Evolutionary conservation across 2,329 filamentous ascomycete genomes (phyloP).

Genomic region (Hymenoscyphus salicellus): DNA sequence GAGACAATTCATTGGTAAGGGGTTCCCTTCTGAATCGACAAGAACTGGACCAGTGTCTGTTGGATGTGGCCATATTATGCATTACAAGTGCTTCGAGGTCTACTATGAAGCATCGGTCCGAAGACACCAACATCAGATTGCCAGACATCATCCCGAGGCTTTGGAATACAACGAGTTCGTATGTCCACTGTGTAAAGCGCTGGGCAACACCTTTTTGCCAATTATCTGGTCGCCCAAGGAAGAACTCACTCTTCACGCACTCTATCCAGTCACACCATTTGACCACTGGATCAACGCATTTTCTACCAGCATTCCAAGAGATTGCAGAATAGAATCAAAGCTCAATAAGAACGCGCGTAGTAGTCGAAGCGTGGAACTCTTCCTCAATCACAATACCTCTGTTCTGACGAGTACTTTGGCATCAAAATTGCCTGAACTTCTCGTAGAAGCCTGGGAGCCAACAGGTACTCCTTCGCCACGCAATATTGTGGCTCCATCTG

Average conservation of each 20-base stretch:
- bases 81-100: slow-evolving; percentile 89
- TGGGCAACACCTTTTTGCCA: slow-evolving; percentile 91
- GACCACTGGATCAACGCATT: slow-evolving; percentile 39
- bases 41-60: slow-evolving; percentile 77
- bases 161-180: slow-evolving; percentile 82
- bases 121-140: slow-evolving; percentile 87
- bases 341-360: slow-evolving; percentile 11
- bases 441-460: slow-evolving; percentile 32
- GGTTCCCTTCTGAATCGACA: slow-evolving; percentile 69
- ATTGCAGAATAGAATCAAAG: slow-evolving; percentile 18
- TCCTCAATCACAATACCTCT: slow-evolving; percentile 29
- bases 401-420: slow-evolving; percentile 25
- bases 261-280: slow-evolving; percentile 55
- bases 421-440: slow-evolving; percentile 30
- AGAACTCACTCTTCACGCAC: slow-evolving; percentile 72
- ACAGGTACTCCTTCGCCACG: slow-evolving; percentile 25
- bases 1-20: slow-evolving; percentile 81
- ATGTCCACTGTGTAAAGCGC: slow-evolving; percentile 91
- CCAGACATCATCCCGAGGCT: slow-evolving; percentile 86
- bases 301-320: slow-evolving; percentile 13
- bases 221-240: slow-evolving; percentile 94
- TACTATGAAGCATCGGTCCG: slow-evolving; percentile 82
- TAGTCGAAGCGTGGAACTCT: slow-evolving; percentile 24
- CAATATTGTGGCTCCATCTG: slow-evolving; percentile 15
- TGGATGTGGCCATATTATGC: slow-evolving; percentile 98